Evolutionary conservation across 208 protist species (phyloP), one percentile per base, ranked within the genome.

Genomic region (Vickermania ingenoplastis): DNA sequence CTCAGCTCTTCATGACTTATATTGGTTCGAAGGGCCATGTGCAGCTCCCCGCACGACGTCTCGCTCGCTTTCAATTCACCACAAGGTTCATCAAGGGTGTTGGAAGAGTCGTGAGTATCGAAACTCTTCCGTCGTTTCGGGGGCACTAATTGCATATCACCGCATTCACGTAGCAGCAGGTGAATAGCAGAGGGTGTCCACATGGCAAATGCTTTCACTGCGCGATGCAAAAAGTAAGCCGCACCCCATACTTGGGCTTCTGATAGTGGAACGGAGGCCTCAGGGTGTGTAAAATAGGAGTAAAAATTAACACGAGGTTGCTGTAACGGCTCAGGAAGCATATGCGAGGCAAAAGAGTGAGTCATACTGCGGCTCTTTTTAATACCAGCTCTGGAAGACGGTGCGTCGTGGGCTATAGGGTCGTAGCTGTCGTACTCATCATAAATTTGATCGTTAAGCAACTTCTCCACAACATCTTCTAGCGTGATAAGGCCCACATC

Each of bases 351-450:
- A 24, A 72, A 71, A 0, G 77, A 67, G 54, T 89, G 82, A 2
- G 79, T 83, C 53, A 83, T 78, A 61, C 83, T 91, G 17, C 83
- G 91, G 67, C 81, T 92, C 69, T 91, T 91, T 66, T 90, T 94
- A 14, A 81, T 84, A 1, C 84, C 63, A 49, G 82, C 80, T 25
- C 64, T 59, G 52, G 72, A 80, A 45, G 56, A 57, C 0, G 83
- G 84, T 61, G 84, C 75, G 1, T 27, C 41, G 3, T 72, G 81
- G 57, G 17, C 57, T 13, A 52, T 7, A 3, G 61, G 22, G 27
- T 73, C 76, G 61, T 92, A 85, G 59, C 72, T 60, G 61, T 95
- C 88, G 63, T 95, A 95, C 66, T 95, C 88, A 70, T 95, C 88
- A 67, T 92, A 92, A 56, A 95, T 92, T 71, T 95, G 81, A 1